Conservation (phyloP, 345 rosid species). For the Citrus glauca region DNA sequence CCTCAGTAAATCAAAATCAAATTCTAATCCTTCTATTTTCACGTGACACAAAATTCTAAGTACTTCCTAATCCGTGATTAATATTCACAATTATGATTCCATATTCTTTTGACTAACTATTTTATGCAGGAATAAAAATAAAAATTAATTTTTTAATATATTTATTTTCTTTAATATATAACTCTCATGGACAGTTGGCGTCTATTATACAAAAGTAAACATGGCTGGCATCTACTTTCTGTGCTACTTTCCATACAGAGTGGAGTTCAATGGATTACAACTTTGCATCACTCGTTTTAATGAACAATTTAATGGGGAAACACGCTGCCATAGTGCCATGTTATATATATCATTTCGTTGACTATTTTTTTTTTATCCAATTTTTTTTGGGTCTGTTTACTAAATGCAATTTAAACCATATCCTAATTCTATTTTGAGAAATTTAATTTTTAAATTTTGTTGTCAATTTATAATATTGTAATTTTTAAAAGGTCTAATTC, state of each 20-base stretch:
- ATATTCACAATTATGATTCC: neutral
- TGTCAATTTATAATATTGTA: too few relatives aligned
- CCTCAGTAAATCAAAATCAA: too few relatives aligned
- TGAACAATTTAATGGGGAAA: neutral
- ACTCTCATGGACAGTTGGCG: neutral
- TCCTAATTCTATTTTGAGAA: too few relatives aligned
- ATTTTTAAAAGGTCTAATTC: fast-evolving
- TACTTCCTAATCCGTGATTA: neutral
- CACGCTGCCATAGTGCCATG: neutral
- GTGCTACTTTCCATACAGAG: neutral
- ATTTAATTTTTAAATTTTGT: too few relatives aligned
- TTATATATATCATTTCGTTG: neutral
- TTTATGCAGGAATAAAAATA: too few relatives aligned
- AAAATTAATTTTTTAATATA: too few relatives aligned
- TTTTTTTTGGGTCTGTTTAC: too few relatives aligned
- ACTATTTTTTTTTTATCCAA: neutral
- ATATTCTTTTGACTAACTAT: neutral
- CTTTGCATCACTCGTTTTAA: neutral
- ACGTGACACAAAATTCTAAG: too few relatives aligned
- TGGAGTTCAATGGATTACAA: neutral
- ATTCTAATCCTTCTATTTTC: neutral
- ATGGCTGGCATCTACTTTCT: conserved; percentile 1
- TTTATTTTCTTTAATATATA: too few relatives aligned
- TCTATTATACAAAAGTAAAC: neutral
- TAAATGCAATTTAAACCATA: too few relatives aligned